These are phyloP conservation scores for Picea engelmannii DNA, from an alignment of 83 land plant genomes.

Conservation along the genomic window DNA sequence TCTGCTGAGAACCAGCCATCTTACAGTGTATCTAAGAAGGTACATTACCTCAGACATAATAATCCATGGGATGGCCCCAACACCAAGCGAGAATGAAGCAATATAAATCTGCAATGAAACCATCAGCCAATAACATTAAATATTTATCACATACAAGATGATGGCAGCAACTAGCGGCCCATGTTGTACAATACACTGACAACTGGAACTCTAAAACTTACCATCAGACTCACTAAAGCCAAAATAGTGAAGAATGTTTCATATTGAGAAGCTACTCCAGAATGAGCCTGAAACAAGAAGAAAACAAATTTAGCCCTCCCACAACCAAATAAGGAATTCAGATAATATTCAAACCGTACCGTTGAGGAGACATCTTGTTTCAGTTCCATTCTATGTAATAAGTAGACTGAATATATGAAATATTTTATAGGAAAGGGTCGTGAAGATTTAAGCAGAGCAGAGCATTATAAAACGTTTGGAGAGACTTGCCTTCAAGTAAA, in stretches of 20 bases:
- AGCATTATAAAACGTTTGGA: background rate
- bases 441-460: background rate
- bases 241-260: conserved; percentile 12
- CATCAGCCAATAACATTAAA: background rate
- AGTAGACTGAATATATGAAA: background rate
- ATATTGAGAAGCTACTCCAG: conserved; percentile 4
- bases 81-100: conserved; percentile 74
- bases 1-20: background rate
- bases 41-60: conserved; percentile 95
- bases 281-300: conserved; percentile 7
- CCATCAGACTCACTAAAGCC: conserved; percentile 8
- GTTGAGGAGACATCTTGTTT: background rate
- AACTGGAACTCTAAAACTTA: background rate
- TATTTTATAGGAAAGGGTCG: background rate
- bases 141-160: background rate
- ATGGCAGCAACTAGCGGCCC: conserved; percentile 5
- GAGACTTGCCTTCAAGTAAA: conserved; percentile 64
- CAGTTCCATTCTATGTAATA: background rate
- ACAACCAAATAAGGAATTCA: background rate
- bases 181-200: background rate
- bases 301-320: background rate
- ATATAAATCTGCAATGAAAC: conserved; percentile 58
- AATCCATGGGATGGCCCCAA: conserved; percentile 97
- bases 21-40: background rate
- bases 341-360: background rate